phyloP scores from a whole-genome alignment of 805 yeast genomes.

The Wickerhamomyces hampshirensis region DNA sequence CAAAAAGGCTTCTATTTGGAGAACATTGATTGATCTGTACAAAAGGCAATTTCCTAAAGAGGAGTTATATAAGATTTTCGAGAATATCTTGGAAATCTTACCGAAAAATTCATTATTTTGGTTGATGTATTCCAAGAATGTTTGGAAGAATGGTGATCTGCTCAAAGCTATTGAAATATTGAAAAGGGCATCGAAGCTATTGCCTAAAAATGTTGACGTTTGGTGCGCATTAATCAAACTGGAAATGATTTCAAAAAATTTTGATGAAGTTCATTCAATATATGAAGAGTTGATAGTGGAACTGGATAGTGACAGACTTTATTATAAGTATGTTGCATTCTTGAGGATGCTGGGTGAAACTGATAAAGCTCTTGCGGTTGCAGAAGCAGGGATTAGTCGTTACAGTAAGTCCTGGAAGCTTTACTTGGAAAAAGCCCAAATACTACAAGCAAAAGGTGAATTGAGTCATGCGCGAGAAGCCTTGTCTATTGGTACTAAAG shows the following conservation, averaged over 20 bases:
- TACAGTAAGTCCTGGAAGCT: conserved; percentile 50
- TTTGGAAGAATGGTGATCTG: conserved; percentile 48
- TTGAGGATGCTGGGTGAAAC: conserved; percentile 35
- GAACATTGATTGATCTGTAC: conserved; percentile 34
- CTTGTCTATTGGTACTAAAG: conserved; percentile 44
- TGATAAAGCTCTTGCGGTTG: conserved; percentile 35
- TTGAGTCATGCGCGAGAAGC: conserved; percentile 41
- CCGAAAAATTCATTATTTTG: conserved; percentile 48
- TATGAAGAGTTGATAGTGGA: conserved; percentile 31
- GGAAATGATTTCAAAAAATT: conserved; percentile 40
- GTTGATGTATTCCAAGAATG: conserved; percentile 70
- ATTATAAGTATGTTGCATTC: conserved; percentile 56
- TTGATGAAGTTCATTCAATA: conserved; percentile 31
- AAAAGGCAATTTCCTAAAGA: conserved; percentile 24
- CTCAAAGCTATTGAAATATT: conserved; percentile 51
- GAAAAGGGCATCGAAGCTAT: conserved; percentile 36
- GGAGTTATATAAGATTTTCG: conserved; percentile 42
- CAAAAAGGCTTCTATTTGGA: conserved; percentile 42
- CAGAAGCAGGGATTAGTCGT: conserved; percentile 41
- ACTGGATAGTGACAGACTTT: conserved; percentile 42
- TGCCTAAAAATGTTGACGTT: conserved; percentile 47
- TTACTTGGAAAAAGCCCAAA: conserved; percentile 60
- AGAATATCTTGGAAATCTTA: conserved; percentile 45
- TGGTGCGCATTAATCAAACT: conserved; percentile 74
- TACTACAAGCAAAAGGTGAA: conserved; percentile 31